phyloP scores from a whole-genome alignment of 164 flowering plant species.

The Macadamia integrifolia region DNA sequence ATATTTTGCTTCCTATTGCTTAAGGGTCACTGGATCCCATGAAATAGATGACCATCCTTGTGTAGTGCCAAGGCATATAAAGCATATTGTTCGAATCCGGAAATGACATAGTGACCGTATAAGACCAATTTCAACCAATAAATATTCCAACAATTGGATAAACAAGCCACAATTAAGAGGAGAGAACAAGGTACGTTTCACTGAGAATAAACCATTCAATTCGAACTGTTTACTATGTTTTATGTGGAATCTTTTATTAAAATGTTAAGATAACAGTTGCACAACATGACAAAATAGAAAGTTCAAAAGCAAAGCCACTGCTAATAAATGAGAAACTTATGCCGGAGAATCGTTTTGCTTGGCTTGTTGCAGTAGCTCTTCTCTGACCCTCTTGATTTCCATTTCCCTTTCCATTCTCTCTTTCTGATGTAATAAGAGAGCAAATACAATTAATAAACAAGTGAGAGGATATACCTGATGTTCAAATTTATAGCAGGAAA shows the following conservation, averaged over 20 bases:
- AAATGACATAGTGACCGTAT: neutral
- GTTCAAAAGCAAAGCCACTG: neutral
- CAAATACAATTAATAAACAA: neutral
- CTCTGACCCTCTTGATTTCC: slow-evolving; percentile 49
- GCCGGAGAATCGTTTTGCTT: slow-evolving; percentile 44
- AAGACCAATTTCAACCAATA: neutral
- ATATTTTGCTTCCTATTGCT: too few species aligned
- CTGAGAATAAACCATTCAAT: neutral
- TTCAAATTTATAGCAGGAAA: neutral
- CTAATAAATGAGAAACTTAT: slow-evolving; percentile 14
- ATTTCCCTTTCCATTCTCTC: slow-evolving; percentile 55
- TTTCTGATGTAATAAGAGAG: slow-evolving; percentile 27
- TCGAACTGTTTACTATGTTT: neutral
- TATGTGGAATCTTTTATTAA: neutral
- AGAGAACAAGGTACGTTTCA: neutral
- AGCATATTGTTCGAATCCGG: neutral
- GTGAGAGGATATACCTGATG: neutral
- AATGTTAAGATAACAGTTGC: neutral
- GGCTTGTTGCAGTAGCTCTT: slow-evolving; percentile 36
- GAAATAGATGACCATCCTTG: too few species aligned
- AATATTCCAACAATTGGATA: neutral
- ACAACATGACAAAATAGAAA: slow-evolving; percentile 1
- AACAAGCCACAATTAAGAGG: neutral
- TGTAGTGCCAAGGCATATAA: too few species aligned
- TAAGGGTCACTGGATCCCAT: too few species aligned